A percentile compares a stretch with the other conserved stretches of the same genome.
Conservation (phyloP, 306 rosid genomes). For the Gillenia trifoliata region DNA sequence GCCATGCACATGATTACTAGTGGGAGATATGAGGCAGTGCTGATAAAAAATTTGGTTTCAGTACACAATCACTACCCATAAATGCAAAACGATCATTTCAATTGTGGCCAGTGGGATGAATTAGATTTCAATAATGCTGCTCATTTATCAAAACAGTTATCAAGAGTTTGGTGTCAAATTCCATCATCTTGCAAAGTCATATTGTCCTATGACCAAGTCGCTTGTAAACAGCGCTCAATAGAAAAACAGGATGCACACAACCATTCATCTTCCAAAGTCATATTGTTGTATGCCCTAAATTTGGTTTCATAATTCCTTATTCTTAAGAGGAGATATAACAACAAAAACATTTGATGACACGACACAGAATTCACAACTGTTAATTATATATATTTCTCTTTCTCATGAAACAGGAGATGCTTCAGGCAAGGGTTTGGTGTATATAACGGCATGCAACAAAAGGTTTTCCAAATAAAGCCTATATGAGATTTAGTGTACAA, state of each 20-base stretch:
- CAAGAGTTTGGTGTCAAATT: no score
- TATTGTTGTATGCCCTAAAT: background rate
- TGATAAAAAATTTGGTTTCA: no score
- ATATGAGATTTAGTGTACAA: constrained; percentile 18
- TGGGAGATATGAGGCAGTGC: background rate
- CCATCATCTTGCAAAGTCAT: background rate
- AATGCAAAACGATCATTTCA: background rate
- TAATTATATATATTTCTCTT: background rate
- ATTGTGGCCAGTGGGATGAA: background rate
- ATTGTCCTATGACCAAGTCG: background rate
- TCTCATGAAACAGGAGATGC: background rate
- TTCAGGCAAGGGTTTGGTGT: background rate
- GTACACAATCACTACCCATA: background rate
- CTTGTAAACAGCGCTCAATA: background rate
- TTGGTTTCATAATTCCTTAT: background rate
- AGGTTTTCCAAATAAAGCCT: background rate
- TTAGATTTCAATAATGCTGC: background rate
- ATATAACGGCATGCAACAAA: background rate
- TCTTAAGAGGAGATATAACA: background rate
- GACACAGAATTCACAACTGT: background rate
- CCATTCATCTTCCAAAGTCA: background rate
- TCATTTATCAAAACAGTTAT: background rate
- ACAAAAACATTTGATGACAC: background rate
- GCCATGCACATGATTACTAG: background rate
- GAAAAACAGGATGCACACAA: background rate